Evolutionary conservation across 306 rosid genomes (phyloP), one percentile per base, ranked within the genome.

Genomic region (Acacia melanoxylon): DNA sequence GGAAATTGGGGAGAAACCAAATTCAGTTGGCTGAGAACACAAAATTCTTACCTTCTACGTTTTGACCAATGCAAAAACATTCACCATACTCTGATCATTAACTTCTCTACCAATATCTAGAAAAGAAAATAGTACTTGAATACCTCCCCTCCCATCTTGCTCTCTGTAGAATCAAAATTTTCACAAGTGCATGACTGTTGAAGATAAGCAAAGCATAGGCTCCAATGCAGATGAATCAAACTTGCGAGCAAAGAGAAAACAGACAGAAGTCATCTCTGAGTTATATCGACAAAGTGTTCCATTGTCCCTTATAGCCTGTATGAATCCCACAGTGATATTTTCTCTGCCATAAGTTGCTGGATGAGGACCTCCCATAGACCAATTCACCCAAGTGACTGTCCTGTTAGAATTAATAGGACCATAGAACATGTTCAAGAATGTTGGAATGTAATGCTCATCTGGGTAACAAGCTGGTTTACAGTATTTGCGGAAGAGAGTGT

Each of bases 401-500:
- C 99, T 86, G 79, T 95, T 95, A 0, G 99, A 87, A 72, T 95
- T 95, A 20, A 80, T 88, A 8, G 91, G 68, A 67, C 91, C 94
- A 68, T 90, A 89, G 83, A 91, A 91, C 96, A 93, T 93, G 77
- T 95, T 93, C 62, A 93, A 75, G 86, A 77, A 95, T 37, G 98
- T 95, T 14, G 98, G 94, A 79, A 95, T 51, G 85, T 92, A 95
- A 83, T 95, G 97, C 56, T 95, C 98, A 63, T 95, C 99, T 0
- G 99, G 99, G 84, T 92, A 92, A 86, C 98, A 95, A 61, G 99
- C 96, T 45, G 99, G 99, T 82, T 88, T 86, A 37, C 99, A 95
- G 75, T 88, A 91, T 70, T 86, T 93, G 48, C 92, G 79, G 77
- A 95, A 95, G 80, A 89, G 89, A 74, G 82, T 63, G 83, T 76